phyloP scores from a whole-genome alignment of 1,284 basidiomycete species.

The Agroathelia rolfsii region DNA sequence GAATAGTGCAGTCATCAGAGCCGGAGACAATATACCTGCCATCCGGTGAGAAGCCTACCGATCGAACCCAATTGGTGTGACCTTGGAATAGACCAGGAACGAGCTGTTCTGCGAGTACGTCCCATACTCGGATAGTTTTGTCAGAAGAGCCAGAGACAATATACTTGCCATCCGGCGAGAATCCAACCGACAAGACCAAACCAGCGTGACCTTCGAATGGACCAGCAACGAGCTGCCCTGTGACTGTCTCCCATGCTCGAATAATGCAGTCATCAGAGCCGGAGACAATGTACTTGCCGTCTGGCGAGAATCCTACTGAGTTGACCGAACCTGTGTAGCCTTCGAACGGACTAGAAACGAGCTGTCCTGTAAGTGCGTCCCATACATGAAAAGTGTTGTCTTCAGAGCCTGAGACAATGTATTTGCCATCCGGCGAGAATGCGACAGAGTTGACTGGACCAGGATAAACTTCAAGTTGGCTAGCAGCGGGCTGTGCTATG shows the following conservation, averaged over 20 bases:
- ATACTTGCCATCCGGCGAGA: slow-evolving; percentile 11
- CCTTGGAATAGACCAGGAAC: no score
- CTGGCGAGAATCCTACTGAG: slow-evolving; percentile 8
- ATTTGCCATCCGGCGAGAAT: slow-evolving; percentile 5
- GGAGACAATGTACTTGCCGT: slow-evolving; percentile 11
- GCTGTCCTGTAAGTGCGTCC: slow-evolving; percentile 5
- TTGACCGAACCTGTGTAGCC: slow-evolving; percentile 13
- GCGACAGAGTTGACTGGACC: not conserved
- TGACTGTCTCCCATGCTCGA: slow-evolving; percentile 21
- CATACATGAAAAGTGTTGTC: slow-evolving; percentile 5
- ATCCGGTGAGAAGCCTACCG: no score
- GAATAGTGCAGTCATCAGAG: no score
- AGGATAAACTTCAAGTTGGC: slow-evolving; percentile 3
- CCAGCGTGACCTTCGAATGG: slow-evolving; percentile 8
- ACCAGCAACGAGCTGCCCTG: slow-evolving; percentile 3
- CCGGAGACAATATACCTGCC: no score
- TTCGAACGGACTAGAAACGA: slow-evolving; percentile 12
- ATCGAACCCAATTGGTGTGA: no score
- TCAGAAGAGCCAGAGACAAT: slow-evolving; percentile 12
- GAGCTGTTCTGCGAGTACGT: no score
- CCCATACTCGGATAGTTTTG: slow-evolving; percentile 11
- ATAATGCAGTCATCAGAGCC: slow-evolving; percentile 21
- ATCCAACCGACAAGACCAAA: slow-evolving; percentile 10
- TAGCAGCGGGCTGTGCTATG: slow-evolving; percentile 10
- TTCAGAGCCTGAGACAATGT: slow-evolving; percentile 4